A percentile compares a stretch with the other conserved stretches of the same genome.
Conservation (phyloP, 352 stramenopile species). For the Poterioochromonas sp. region DNA sequence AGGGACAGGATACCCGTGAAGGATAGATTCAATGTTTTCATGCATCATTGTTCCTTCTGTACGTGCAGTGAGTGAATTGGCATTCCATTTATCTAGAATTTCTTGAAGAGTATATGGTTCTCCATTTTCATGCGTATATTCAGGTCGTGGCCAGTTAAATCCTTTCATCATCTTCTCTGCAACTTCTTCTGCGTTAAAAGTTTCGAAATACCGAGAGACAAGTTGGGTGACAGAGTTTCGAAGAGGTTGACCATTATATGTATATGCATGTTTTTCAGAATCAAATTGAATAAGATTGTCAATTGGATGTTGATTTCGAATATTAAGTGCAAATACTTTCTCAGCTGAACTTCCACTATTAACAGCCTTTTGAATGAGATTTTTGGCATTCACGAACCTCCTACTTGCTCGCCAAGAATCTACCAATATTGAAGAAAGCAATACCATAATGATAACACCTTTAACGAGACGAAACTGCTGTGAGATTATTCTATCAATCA, state of each 20-base stretch:
- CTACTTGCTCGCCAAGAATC: too few species aligned
- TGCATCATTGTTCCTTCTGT: slow-evolving; percentile 6
- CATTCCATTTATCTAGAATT: slow-evolving; percentile 11
- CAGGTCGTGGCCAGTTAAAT: slow-evolving; percentile 9
- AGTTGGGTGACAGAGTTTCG: slow-evolving; percentile 12
- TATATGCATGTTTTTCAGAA: neutral
- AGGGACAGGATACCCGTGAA: neutral
- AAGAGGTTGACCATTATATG: neutral
- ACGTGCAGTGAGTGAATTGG: neutral
- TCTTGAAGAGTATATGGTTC: neutral
- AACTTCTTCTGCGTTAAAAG: neutral
- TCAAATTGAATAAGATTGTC: neutral
- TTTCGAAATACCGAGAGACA: neutral
- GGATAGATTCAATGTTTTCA: neutral
- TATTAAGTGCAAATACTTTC: too few species aligned
- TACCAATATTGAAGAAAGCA: too few species aligned
- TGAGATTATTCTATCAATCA: too few species aligned
- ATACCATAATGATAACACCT: too few species aligned
- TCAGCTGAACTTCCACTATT: too few species aligned
- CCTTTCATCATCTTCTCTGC: neutral
- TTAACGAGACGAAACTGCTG: too few species aligned
- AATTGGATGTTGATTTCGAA: neutral
- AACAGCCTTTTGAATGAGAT: too few species aligned
- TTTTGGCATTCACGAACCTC: too few species aligned
- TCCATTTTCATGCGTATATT: neutral